phyloP scores from a whole-genome alignment of 805 yeast species.

The Lachancea quebecensis region DNA sequence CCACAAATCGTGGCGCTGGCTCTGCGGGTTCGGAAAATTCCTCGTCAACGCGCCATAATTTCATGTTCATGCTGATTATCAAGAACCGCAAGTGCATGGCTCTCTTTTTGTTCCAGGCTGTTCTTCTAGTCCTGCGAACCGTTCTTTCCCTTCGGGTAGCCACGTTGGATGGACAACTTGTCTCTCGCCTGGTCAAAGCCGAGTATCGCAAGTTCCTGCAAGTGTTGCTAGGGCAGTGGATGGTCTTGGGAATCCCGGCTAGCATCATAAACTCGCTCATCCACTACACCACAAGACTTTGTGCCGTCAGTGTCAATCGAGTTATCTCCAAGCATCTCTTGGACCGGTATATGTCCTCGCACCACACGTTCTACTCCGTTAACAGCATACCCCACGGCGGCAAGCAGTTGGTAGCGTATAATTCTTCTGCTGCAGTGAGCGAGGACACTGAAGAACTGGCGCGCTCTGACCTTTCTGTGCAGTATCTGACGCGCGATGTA shows the following conservation, averaged over 20 bases:
- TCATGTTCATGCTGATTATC: conserved; percentile 22
- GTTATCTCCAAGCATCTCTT: conserved; percentile 60
- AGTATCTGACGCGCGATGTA: conserved; percentile 61
- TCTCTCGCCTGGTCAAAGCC: conserved; percentile 71
- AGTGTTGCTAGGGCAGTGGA: conserved; percentile 62
- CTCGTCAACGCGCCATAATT: conserved; percentile 10
- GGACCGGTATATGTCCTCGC: conserved; percentile 63
- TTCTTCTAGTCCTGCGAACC: conserved; percentile 60
- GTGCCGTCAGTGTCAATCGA: conserved; percentile 53
- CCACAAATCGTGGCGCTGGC: neutral
- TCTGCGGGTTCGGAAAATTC: neutral
- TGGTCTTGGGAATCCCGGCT: conserved; percentile 81
- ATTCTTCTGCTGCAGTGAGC: conserved; percentile 1
- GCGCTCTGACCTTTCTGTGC: conserved; percentile 10
- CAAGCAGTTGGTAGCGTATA: neutral
- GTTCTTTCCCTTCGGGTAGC: conserved; percentile 76
- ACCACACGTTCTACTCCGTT: conserved; percentile 26
- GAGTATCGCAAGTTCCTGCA: conserved; percentile 56
- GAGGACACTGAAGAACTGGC: conserved; percentile 8
- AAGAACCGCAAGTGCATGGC: conserved; percentile 25
- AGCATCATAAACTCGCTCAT: conserved; percentile 69
- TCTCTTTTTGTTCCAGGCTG: conserved; percentile 44
- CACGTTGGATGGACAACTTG: conserved; percentile 75
- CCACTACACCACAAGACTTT: conserved; percentile 49
- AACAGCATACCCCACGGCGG: conserved; percentile 17